phyloP scores from a whole-genome alignment of 768 basidiomycete genomes.

The Botryobasidium botryosum region DNA sequence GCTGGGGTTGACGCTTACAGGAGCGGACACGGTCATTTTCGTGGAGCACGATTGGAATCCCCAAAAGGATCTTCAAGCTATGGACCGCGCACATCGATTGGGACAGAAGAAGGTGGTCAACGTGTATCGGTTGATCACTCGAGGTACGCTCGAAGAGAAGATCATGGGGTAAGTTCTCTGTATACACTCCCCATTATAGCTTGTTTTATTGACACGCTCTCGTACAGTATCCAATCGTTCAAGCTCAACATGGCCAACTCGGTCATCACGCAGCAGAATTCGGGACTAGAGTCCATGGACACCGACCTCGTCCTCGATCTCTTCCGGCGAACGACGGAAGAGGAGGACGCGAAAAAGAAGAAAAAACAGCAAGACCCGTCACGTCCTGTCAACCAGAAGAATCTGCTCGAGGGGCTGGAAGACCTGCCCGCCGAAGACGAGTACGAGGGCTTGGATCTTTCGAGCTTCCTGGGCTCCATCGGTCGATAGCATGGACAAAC shows the following conservation, averaged over 20 bases:
- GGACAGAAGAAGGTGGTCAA: slow-evolving; percentile 99
- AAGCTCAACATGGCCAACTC: slow-evolving; percentile 97
- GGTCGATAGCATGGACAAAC: slow-evolving; percentile 21
- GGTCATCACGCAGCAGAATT: slow-evolving; percentile 93
- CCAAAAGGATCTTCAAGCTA: slow-evolving; percentile 98
- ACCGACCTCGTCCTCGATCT: slow-evolving; percentile 93
- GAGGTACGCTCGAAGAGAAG: slow-evolving; percentile 95
- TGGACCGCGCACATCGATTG: slow-evolving; percentile 96
- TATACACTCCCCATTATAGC: background rate
- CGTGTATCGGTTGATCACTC: slow-evolving; percentile 91
- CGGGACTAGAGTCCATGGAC: slow-evolving; percentile 87
- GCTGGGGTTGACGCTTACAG: slow-evolving; percentile 86
- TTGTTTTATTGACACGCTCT: slow-evolving; percentile 7
- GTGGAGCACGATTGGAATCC: slow-evolving; percentile 99
- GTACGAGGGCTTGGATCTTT: slow-evolving; percentile 73
- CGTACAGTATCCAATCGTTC: slow-evolving; percentile 79
- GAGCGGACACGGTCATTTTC: slow-evolving; percentile 98
- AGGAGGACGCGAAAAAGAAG: slow-evolving; percentile 50
- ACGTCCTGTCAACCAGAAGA: slow-evolving; percentile 58
- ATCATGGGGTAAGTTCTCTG: slow-evolving; percentile 79
- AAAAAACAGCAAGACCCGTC: slow-evolving; percentile 36
- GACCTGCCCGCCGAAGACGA: slow-evolving; percentile 87
- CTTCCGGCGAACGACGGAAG: slow-evolving; percentile 61
- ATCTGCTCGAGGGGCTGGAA: slow-evolving; percentile 73
- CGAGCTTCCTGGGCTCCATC: slow-evolving; percentile 78